phyloP scores from a whole-genome alignment of 2,329 filamentous ascomycete genomes.

The Daldinia sp. region DNA sequence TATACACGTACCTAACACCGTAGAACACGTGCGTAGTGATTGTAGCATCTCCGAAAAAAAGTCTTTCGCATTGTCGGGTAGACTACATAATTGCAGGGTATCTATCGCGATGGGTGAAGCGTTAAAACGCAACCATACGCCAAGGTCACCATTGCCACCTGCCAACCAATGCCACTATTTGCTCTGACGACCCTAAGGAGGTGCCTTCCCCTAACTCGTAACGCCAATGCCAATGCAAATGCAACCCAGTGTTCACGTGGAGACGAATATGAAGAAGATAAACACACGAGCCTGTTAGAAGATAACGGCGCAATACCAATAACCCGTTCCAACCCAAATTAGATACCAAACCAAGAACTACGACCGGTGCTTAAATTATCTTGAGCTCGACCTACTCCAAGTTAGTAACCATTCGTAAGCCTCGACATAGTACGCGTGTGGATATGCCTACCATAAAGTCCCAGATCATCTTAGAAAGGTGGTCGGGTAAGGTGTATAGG shows the following conservation, averaged over 20 bases:
- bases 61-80: constrained; percentile 19
- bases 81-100: constrained; percentile 33
- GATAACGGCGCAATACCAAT: constrained; percentile 6
- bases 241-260: constrained; percentile 18
- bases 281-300: not conserved
- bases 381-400: constrained; percentile 43
- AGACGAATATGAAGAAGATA: constrained; percentile 4
- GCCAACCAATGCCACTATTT: constrained; percentile 32
- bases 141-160: constrained; percentile 42
- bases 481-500: constrained; percentile 93
- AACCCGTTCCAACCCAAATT: constrained; percentile 2
- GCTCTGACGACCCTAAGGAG: constrained; percentile 15
- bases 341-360: not conserved
- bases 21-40: not conserved
- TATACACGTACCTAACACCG: not conserved
- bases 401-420: constrained; percentile 8
- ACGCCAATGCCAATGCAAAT: constrained; percentile 45
- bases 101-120: constrained; percentile 34
- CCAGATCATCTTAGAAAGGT: constrained; percentile 92
- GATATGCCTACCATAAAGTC: constrained; percentile 70
- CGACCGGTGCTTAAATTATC: constrained; percentile 31
- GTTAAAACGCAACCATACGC: constrained; percentile 40
- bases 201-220: constrained; percentile 28
- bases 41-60: not conserved
- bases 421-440: not conserved